These are phyloP conservation scores for Xylaria sp. DNA, from an alignment of 2,329 filamentous ascomycete species.

Conservation along the genomic window DNA sequence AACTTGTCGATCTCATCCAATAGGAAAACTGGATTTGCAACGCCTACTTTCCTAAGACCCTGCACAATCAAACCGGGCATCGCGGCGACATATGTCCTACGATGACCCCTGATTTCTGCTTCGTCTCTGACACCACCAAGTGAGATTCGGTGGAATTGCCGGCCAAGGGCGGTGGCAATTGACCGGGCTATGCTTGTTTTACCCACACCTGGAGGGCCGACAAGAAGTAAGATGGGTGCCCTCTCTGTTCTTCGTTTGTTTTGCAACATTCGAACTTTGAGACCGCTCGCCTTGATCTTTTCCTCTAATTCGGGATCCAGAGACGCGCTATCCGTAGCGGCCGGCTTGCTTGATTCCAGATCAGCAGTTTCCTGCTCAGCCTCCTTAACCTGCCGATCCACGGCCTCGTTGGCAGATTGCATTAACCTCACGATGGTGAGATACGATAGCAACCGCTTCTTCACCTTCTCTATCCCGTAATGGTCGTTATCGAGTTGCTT, in stretches of 20 bases:
- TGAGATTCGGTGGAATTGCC: constrained; percentile 97
- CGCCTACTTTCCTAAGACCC: constrained; percentile 93
- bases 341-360: constrained; percentile 57
- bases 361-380: constrained; percentile 67
- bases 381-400: constrained; percentile 81
- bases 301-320: constrained; percentile 54
- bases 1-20: constrained; percentile 99
- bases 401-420: constrained; percentile 85
- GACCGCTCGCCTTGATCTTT: constrained; percentile 58
- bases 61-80: constrained; percentile 97
- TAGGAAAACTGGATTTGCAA: constrained; percentile 93
- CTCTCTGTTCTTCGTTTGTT: constrained; percentile 91
- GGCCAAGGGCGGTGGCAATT: constrained; percentile 88
- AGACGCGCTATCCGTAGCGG: constrained; percentile 45
- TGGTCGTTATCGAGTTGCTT: constrained; percentile 96
- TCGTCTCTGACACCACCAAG: constrained; percentile 96
- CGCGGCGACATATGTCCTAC: constrained; percentile 96
- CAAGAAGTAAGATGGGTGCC: constrained; percentile 92
- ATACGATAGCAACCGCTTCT: constrained; percentile 95
- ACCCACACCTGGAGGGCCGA: constrained; percentile 92
- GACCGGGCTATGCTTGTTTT: constrained; percentile 97
- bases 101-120: constrained; percentile 94
- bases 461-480: constrained; percentile 95
- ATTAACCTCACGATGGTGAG: constrained; percentile 96
- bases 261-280: constrained; percentile 80